Evolutionary conservation across 805 yeast species (phyloP).

Genomic region (Suhomyces tanzawaensis): DNA sequence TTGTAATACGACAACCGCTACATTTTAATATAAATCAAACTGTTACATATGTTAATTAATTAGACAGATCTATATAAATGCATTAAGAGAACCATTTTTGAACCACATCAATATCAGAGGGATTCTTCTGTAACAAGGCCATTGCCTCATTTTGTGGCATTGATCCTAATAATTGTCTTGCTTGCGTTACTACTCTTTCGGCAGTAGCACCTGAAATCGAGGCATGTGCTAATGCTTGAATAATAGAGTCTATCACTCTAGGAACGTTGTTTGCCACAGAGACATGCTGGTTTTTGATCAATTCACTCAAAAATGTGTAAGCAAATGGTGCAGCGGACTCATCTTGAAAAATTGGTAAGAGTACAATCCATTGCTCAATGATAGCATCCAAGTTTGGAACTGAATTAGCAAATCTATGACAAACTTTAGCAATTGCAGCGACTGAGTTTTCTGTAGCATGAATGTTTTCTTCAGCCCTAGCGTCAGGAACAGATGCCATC

Average conservation of each 20-base stretch:
- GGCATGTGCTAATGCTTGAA: constrained; percentile 70
- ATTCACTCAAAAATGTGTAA: constrained; percentile 64
- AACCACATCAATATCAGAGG: constrained; percentile 58
- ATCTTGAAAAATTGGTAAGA: constrained; percentile 81
- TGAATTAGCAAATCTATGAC: constrained; percentile 57
- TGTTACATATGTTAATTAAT: not conserved
- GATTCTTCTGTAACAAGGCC: constrained; percentile 58
- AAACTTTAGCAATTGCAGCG: constrained; percentile 79
- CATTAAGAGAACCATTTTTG: constrained; percentile 55
- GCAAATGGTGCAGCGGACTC: constrained; percentile 85
- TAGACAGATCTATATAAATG: not conserved
- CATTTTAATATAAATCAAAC: no score
- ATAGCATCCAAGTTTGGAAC: constrained; percentile 64
- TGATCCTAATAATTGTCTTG: constrained; percentile 60
- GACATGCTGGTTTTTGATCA: constrained; percentile 33
- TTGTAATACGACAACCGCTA: no score
- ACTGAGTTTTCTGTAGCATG: constrained; percentile 85
- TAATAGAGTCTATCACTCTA: constrained; percentile 61
- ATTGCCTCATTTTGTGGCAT: constrained; percentile 71
- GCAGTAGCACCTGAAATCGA: constrained; percentile 73
- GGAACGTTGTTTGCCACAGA: constrained; percentile 54
- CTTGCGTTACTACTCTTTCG: constrained; percentile 55
- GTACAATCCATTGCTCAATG: constrained; percentile 71
- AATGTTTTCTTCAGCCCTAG: constrained; percentile 79
- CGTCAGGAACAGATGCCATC: constrained; percentile 72